phyloP scores from a whole-genome alignment of 768 basidiomycete genomes.

The Auricularia cornea region DNA sequence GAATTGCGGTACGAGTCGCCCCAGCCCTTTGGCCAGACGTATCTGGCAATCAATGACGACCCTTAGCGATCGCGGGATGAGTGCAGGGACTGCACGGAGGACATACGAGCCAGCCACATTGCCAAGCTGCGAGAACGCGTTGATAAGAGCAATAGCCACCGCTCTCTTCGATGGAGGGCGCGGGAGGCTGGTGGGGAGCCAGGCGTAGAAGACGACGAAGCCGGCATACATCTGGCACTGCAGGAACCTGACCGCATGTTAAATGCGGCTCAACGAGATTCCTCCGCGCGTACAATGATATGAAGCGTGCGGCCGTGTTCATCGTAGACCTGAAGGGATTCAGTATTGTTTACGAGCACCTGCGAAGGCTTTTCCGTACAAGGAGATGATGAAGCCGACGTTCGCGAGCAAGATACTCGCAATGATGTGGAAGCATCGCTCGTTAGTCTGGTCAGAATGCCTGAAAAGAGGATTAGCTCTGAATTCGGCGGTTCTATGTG shows the following conservation, averaged over 20 bases:
- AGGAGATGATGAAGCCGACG: constrained; percentile 58
- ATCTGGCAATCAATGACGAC: constrained; percentile 34
- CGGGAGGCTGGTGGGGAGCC: constrained; percentile 54
- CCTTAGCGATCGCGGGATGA: neutral
- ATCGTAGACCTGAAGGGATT: constrained; percentile 40
- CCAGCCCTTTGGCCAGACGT: constrained; percentile 62
- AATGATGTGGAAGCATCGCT: constrained; percentile 63
- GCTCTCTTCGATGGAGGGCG: constrained; percentile 83
- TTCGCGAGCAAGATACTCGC: constrained; percentile 49
- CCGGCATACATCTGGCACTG: constrained; percentile 70
- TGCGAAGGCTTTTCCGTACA: constrained; percentile 14
- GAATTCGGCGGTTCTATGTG: neutral
- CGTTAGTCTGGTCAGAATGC: constrained; percentile 62
- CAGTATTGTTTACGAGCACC: constrained; percentile 44
- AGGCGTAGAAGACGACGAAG: constrained; percentile 55
- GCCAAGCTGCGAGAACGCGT: constrained; percentile 73
- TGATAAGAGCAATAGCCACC: constrained; percentile 76
- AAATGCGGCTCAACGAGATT: neutral
- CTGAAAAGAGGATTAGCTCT: constrained; percentile 20
- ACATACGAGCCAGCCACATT: constrained; percentile 78
- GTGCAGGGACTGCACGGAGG: constrained; percentile 2
- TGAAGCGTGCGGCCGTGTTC: constrained; percentile 53
- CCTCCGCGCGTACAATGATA: constrained; percentile 41
- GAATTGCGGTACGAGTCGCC: constrained; percentile 62
- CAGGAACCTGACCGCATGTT: constrained; percentile 44